Evolutionary conservation across 2,329 filamentous ascomycete genomes (phyloP).

Genomic region (Monilinia polystroma): DNA sequence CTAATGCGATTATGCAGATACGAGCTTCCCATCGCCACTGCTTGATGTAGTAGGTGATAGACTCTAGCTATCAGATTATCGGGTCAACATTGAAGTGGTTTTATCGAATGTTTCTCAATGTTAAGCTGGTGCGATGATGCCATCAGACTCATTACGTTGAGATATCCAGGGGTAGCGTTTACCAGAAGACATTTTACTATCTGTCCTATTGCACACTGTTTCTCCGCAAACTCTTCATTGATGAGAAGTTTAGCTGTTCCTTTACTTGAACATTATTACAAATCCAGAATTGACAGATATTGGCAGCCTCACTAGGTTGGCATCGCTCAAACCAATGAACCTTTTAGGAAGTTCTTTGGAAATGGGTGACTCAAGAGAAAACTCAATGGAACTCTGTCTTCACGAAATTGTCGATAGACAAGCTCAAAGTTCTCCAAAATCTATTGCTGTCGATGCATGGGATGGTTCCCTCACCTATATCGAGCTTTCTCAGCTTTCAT

Average conservation of each 20-base stretch:
- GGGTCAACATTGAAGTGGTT: not conserved
- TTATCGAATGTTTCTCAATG: not conserved
- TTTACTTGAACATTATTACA: not conserved
- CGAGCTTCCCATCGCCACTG: not conserved
- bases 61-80: not conserved
- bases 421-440: not conserved
- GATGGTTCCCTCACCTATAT: conserved; percentile 35
- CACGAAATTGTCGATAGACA: conserved; percentile 23
- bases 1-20: not conserved
- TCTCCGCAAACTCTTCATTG: not conserved
- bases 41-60: not conserved
- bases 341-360: not conserved
- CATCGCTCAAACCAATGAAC: not conserved
- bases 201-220: not conserved
- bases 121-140: not conserved
- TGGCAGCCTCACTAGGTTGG: not conserved
- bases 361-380: not conserved
- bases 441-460: not conserved
- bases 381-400: not conserved
- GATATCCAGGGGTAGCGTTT: not conserved
- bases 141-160: not conserved
- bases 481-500: conserved; percentile 31
- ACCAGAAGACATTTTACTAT: not conserved
- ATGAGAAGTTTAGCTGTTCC: not conserved
- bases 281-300: not conserved